A percentile compares a stretch with the other conserved stretches of the same genome.
Conservation (phyloP, 345 rosid species). For the Camelina hispida region DNA sequence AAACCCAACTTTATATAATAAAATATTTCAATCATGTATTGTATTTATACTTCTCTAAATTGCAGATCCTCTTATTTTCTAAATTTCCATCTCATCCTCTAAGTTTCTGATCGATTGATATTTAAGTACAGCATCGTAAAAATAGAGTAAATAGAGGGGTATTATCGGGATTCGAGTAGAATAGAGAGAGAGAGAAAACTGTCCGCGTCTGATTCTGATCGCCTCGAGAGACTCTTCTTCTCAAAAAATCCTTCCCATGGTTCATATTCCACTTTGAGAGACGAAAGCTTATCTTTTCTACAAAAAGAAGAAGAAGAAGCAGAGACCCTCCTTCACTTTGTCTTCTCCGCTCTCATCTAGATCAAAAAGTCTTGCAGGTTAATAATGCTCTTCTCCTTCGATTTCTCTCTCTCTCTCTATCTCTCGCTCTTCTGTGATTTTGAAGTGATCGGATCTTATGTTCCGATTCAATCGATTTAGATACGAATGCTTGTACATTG, state of each 20-base stretch:
- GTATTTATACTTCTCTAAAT: neutral
- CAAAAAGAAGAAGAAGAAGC: neutral
- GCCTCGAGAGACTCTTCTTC: neutral
- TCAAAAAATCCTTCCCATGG: constrained; percentile 11
- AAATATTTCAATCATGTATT: too few species aligned
- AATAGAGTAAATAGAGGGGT: constrained; percentile 9
- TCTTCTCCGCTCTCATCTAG: constrained; percentile 20
- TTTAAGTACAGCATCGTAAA: neutral
- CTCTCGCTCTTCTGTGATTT: neutral
- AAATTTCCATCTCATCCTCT: neutral
- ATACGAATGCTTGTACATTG: neutral
- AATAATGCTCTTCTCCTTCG: constrained; percentile 10
- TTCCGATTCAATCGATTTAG: constrained; percentile 1
- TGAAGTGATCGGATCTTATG: neutral
- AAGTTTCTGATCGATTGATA: neutral
- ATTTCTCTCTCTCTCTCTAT: neutral
- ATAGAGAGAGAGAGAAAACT: neutral
- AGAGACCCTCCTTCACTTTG: constrained; percentile 33
- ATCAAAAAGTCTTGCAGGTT: constrained; percentile 25
- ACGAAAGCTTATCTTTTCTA: constrained; percentile 20
- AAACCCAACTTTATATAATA: too few species aligned
- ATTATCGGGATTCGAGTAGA: neutral
- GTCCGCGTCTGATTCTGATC: constrained; percentile 31
- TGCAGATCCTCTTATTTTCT: neutral
- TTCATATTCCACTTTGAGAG: constrained; percentile 39